phyloP scores from a whole-genome alignment of 305 asterid genomes.

The Fraxinus xanthoxyloides region DNA sequence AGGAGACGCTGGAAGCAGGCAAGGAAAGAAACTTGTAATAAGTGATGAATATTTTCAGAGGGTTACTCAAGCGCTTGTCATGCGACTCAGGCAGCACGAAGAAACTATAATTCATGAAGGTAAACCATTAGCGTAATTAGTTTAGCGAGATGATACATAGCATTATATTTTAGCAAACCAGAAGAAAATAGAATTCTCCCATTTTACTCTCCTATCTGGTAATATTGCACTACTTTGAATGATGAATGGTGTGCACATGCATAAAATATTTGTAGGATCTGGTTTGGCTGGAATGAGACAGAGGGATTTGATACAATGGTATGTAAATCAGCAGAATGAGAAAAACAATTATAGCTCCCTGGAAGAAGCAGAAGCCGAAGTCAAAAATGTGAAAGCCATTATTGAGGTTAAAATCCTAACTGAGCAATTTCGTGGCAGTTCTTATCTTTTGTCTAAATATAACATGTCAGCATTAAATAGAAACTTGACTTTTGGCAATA shows the following conservation, averaged over 20 bases:
- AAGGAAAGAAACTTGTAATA: conserved; percentile 70
- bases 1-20: conserved; percentile 37
- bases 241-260: neutral
- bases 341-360: conserved; percentile 55
- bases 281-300: conserved; percentile 86
- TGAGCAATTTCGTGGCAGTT: neutral
- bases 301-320: conserved; percentile 86
- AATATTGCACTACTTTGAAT: neutral
- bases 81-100: conserved; percentile 48
- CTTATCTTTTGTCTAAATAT: neutral
- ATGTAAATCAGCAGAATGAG: conserved; percentile 70
- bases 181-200: neutral
- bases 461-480: neutral
- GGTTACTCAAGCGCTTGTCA: conserved; percentile 53
- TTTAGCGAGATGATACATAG: neutral
- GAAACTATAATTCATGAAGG: conserved; percentile 43
- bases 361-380: conserved; percentile 76
- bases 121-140: neutral
- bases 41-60: conserved; percentile 80
- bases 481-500: neutral
- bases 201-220: neutral
- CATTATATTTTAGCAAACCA: neutral
- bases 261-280: conserved; percentile 36
- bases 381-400: conserved; percentile 72
- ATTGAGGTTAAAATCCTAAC: conserved; percentile 57